A percentile compares a stretch with the other conserved stretches of the same genome.
Evolutionary conservation across 768 basidiomycete genomes (phyloP).

Genomic region (Suillus fuscotomentosus): DNA sequence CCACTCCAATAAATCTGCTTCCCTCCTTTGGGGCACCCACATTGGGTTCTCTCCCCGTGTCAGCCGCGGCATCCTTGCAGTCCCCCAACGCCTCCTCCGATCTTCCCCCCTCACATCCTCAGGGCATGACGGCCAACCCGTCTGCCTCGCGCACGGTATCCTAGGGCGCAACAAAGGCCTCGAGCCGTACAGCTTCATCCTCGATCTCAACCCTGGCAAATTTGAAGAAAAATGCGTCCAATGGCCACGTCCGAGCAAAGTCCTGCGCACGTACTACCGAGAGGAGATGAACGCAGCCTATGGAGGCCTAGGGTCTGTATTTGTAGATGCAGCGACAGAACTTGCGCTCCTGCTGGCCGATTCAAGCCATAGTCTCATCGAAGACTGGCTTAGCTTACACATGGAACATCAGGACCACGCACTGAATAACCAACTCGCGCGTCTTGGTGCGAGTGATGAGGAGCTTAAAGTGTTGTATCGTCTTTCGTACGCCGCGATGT

Average conservation of each 20-base stretch:
- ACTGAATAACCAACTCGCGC: background rate
- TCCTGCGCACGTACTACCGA: background rate
- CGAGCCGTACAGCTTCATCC: background rate
- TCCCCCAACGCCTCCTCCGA: background rate
- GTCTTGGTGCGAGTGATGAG: slow-evolving; percentile 1
- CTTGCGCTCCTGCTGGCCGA: background rate
- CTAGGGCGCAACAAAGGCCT: slow-evolving; percentile 5
- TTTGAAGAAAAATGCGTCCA: slow-evolving; percentile 2
- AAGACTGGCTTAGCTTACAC: background rate
- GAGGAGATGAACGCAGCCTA: slow-evolving; percentile 1
- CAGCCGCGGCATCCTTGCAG: slow-evolving; percentile 1
- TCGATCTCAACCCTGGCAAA: background rate
- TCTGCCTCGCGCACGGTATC: slow-evolving; percentile 2
- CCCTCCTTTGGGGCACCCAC: background rate
- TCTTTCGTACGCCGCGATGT: slow-evolving; percentile 3
- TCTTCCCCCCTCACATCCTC: background rate
- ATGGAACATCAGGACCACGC: slow-evolving; percentile 3
- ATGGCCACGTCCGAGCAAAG: slow-evolving; percentile 1
- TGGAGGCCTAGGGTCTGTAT: background rate
- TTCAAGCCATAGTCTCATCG: slow-evolving; percentile 3
- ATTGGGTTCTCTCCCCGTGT: slow-evolving; percentile 5
- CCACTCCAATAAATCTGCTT: background rate
- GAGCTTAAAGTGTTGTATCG: background rate
- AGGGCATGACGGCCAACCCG: background rate
- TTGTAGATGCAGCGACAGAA: background rate